Conservation (phyloP, 1,284 basidiomycete species). For the Trametes versicolor region DNA sequence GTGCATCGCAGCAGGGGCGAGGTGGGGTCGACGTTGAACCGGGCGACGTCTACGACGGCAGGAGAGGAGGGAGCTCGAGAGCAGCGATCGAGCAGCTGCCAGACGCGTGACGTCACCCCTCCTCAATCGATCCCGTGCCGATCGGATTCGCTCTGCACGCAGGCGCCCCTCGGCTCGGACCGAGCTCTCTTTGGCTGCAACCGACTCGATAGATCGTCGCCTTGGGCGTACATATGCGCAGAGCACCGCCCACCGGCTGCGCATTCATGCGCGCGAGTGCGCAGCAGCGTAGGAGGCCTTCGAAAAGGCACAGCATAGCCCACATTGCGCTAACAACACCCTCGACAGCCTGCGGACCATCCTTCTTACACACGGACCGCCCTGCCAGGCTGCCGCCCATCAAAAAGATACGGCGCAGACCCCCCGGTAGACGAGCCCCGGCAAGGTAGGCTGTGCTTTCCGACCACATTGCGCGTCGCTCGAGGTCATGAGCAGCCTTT, state of each 20-base stretch:
- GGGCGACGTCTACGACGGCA: too few species aligned
- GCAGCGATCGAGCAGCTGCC: too few species aligned
- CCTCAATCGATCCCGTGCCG: too few species aligned
- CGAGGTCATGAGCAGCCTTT: not conserved
- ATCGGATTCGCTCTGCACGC: too few species aligned
- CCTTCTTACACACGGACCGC: not conserved
- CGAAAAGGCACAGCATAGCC: not conserved
- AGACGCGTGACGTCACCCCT: too few species aligned
- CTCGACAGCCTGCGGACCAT: not conserved
- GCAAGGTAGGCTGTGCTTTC: not conserved
- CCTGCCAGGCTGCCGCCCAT: not conserved
- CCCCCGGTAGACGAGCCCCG: not conserved
- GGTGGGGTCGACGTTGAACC: too few species aligned
- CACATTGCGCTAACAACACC: not conserved
- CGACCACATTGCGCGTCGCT: not conserved
- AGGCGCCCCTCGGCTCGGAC: too few species aligned
- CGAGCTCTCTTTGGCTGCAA: not conserved
- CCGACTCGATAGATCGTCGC: not conserved
- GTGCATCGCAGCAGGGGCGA: too few species aligned
- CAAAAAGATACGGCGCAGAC: not conserved
- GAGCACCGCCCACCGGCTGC: conserved; percentile 3
- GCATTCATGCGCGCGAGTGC: not conserved
- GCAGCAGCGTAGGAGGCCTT: not conserved
- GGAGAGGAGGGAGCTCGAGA: too few species aligned
- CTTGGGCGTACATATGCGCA: not conserved